These are phyloP conservation scores for Marasmius fiardii DNA, from an alignment of 1,284 basidiomycete species.

Conservation along the genomic window DNA sequence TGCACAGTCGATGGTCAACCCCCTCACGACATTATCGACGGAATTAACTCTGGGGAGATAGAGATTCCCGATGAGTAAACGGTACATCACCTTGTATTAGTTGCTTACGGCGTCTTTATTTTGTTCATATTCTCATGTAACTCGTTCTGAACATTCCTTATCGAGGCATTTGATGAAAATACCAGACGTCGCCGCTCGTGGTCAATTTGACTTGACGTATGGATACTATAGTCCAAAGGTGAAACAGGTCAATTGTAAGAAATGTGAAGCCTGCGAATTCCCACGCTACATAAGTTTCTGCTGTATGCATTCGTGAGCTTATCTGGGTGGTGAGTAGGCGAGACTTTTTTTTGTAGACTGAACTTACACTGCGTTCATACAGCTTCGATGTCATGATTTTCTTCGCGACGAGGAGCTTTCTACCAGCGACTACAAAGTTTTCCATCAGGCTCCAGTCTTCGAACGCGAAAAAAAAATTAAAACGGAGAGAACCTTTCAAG, in stretches of 20 bases:
- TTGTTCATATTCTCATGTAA: conserved; percentile 1
- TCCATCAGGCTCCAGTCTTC: background rate
- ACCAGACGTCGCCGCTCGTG: background rate
- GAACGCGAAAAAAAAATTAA: background rate
- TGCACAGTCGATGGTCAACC: conserved; percentile 96
- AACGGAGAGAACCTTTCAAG: background rate
- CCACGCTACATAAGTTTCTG: too few relatives aligned
- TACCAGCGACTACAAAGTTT: background rate
- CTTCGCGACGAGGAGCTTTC: too few relatives aligned
- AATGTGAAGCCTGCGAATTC: too few relatives aligned
- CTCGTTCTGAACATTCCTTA: background rate
- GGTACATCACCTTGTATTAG: conserved; percentile 2
- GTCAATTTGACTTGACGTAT: background rate
- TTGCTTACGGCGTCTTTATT: background rate
- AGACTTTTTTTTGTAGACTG: too few relatives aligned
- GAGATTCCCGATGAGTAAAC: conserved; percentile 92
- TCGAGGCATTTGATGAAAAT: background rate
- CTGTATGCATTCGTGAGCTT: too few relatives aligned
- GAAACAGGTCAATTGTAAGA: too few relatives aligned
- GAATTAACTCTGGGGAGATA: conserved; percentile 92
- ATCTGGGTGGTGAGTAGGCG: too few relatives aligned
- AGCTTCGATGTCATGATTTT: too few relatives aligned
- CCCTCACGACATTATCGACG: conserved; percentile 95
- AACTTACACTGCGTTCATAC: too few relatives aligned
- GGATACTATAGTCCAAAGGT: background rate